Evolutionary conservation across 208 protist genomes (phyloP), one percentile per base, ranked within the genome.

Genomic region (Leishmania turanica): DNA sequence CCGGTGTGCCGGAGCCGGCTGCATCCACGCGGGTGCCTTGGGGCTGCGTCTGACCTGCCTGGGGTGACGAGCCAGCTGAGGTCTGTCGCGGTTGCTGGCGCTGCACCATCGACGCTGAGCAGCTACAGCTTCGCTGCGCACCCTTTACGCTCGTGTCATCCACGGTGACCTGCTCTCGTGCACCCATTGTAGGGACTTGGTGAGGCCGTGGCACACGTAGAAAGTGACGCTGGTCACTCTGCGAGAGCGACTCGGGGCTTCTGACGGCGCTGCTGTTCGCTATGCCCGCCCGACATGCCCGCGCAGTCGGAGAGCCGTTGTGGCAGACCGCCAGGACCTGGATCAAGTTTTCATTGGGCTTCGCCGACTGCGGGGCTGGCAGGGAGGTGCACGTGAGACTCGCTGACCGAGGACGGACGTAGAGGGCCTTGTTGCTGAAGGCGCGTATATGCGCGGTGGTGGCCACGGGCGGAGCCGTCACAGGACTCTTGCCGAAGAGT

Each of bases 381-480:
- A 64, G 21, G 40, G 74, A 78, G 54, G 19, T 37, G 27, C 66
- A 69, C 15, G 65, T 65, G 72, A 73, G 40, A 45, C 76, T 84
- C 24, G n/a, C 69, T 31, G 81, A 15, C 11, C 81, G 81, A 1
- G 75, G 81, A 73, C 81, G 81, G 37, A 68, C 81, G 17, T 80
- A 80, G 24, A 84, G 81, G 15, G 51, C 7, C 62, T 84, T 84
- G 60, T 73, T 77, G 70, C 37, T 71, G 37, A 77, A 69, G 60
- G 60, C 56, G 2, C 76, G 68, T 24, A 80, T 62, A 24, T 72
- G 76, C 49, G 76, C 45, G 0, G 81, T 69, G 37, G 58, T 56
- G 4, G 76, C 71, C 15, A 73, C 37, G 7, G 81, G 81, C 27
- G 70, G 66, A 11, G 70, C 37, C 8, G 11, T 64, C 24, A 19